These are phyloP conservation scores for Ziziphus jujuba DNA, from an alignment of 306 rosid species.

Conservation along the genomic window DNA sequence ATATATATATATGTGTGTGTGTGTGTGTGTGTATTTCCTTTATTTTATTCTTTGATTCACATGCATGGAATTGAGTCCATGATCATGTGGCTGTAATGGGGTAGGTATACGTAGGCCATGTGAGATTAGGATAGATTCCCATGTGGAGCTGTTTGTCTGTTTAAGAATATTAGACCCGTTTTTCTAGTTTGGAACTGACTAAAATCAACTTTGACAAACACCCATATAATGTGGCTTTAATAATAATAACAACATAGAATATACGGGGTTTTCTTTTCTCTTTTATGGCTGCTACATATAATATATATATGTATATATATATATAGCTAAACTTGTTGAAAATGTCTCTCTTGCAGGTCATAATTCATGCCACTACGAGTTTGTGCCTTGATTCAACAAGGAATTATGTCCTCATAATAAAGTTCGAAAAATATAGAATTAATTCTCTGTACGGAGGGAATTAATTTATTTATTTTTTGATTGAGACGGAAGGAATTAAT, in stretches of 20 bases:
- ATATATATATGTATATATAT: no score
- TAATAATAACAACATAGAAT: no score
- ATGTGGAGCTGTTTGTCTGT: neutral
- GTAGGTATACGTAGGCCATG: slow-evolving; percentile 16
- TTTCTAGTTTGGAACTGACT: neutral
- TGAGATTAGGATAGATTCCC: slow-evolving; percentile 19
- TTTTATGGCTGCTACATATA: no score
- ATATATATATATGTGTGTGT: no score
- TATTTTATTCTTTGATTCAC: no score
- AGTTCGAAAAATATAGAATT: neutral
- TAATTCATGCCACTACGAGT: slow-evolving; percentile 57
- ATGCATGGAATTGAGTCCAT: neutral
- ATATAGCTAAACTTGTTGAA: no score
- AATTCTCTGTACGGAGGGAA: slow-evolving; percentile 14
- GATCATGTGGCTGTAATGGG: slow-evolving; percentile 25
- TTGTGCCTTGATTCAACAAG: slow-evolving; percentile 36
- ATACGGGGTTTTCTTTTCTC: no score
- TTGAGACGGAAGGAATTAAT: no score
- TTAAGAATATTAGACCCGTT: neutral
- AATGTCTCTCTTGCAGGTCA: slow-evolving; percentile 44
- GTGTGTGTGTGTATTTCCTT: no score
- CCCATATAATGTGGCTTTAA: no score
- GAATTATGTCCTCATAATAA: neutral
- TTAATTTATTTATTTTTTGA: no score
- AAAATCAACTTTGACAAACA: no score